phyloP scores from a whole-genome alignment of 2,329 filamentous ascomycete species.

The Mycosphaerella sp. region DNA sequence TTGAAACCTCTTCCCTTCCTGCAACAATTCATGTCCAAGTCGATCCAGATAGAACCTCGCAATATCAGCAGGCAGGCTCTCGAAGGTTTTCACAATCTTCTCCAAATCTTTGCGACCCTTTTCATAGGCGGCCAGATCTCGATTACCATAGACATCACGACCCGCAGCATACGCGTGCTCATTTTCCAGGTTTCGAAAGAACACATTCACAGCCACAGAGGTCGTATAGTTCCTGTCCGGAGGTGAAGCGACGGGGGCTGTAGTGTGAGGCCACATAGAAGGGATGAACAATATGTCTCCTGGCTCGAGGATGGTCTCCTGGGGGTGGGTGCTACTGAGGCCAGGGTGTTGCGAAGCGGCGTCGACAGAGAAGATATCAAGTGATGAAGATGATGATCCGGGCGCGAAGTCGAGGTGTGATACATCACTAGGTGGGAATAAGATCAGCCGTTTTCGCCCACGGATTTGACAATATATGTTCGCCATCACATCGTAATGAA shows the following conservation, averaged over 20 bases:
- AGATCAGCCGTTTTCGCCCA: constrained; percentile 64
- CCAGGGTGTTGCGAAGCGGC: constrained; percentile 10
- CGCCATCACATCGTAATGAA: constrained; percentile 87
- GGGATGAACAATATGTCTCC: constrained; percentile 79
- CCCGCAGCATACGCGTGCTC: constrained; percentile 61
- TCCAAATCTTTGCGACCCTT: constrained; percentile 67
- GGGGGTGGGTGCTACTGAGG: constrained; percentile 49
- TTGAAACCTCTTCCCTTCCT: constrained; percentile 21
- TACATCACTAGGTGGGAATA: constrained; percentile 76
- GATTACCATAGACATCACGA: constrained; percentile 80
- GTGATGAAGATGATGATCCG: constrained; percentile 71
- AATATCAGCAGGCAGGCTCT: constrained; percentile 58
- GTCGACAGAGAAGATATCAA: constrained; percentile 58
- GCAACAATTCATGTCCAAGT: constrained; percentile 60
- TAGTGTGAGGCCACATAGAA: constrained; percentile 77
- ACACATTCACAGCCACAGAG: constrained; percentile 73
- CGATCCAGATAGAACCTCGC: constrained; percentile 69
- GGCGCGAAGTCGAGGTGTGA: constrained; percentile 62
- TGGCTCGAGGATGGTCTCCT: constrained; percentile 59
- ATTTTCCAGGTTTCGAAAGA: constrained; percentile 62
- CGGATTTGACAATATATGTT: constrained; percentile 77
- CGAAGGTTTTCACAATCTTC: constrained; percentile 60
- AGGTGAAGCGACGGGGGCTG: constrained; percentile 45
- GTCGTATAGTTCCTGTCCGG: not conserved
- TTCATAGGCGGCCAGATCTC: constrained; percentile 78